Base-by-base conservation (phyloP, 177 flowering plant genomes). In the Vitis hybrid region DNA sequence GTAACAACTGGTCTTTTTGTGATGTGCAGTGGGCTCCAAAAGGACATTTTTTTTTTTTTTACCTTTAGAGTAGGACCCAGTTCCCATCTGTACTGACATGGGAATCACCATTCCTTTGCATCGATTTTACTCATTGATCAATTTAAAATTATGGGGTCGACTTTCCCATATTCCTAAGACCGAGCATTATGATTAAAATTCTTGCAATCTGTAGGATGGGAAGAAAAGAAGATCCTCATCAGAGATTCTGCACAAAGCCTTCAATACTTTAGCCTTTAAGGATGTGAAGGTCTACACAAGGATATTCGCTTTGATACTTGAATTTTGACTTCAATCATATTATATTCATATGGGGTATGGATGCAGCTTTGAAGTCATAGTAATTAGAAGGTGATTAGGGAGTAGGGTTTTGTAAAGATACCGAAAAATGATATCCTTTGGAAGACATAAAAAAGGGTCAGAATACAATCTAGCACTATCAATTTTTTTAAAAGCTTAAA, bases 101-200 rank as follows among this genome's bases (percentile, higher is more conserved):
- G 45, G 15, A 31, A 10, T 12, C 11, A 11, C 12, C 13, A 60
- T 22, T 2, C 13, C 31, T 60, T 39, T 39, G 48, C 48, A 39
- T 39, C 48, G 48, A 39, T 39, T 8, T 39, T 39, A 39, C 48
- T 39, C 9, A 39, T 39, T 4, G 31, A 60, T 11, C 5, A 62
- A 33, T 33, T 62, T 11, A 50, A 39, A 31, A 13, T 10, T 7
- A 63, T 10, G 48, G 66, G 29, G 19, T 55, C 55, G 15, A 60
- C 76, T 74, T 74, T 74, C 72, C 60, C 72, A 68, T 31, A 68
- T 74, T 74, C 72, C 72, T 50, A 72, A 20, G 19, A 74, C 48
- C 8, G 57, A 68, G 22, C 59, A 63, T 9, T 31, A 74, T 74
- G 72, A 74, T 68, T 74, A 62, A 68, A 45, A 60, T 72, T 60